Evolutionary conservation across 441 rosid species (phyloP).

Genomic region (Erysimum pusillum): DNA sequence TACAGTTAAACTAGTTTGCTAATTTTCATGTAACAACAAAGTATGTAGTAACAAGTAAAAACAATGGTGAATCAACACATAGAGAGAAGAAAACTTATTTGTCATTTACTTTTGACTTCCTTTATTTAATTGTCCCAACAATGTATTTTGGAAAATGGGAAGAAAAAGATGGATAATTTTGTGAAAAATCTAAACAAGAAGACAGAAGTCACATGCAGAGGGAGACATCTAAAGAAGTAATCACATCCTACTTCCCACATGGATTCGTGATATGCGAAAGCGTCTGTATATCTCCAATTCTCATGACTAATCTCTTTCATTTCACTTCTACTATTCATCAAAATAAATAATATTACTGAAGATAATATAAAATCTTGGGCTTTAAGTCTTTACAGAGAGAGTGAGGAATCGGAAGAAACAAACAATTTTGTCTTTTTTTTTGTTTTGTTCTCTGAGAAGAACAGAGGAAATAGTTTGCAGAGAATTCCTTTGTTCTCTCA

Average conservation of each 20-base stretch:
- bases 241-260: constrained; percentile 65
- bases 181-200: constrained; percentile 50
- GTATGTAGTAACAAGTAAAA: neutral
- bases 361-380: constrained; percentile 26
- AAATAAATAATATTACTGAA: neutral
- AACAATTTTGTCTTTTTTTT: constrained; percentile 44
- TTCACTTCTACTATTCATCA: constrained; percentile 20
- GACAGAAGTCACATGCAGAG: constrained; percentile 70
- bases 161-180: constrained; percentile 33
- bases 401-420: constrained; percentile 43
- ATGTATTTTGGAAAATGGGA: neutral
- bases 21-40: neutral
- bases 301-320: constrained; percentile 33
- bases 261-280: constrained; percentile 51
- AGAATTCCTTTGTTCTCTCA: constrained; percentile 48
- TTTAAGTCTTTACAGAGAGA: neutral
- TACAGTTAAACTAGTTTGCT: neutral
- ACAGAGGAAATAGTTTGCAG: constrained; percentile 40
- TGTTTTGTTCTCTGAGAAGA: constrained; percentile 46
- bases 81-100: neutral
- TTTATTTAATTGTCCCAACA: neutral
- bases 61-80: neutral
- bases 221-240: constrained; percentile 68
- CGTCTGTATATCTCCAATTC: constrained; percentile 35
- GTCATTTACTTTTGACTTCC: neutral